Evolutionary conservation across 2,329 filamentous ascomycete genomes (phyloP), one percentile per base, ranked within the genome.

Genomic region (Cytospora schulzeri): DNA sequence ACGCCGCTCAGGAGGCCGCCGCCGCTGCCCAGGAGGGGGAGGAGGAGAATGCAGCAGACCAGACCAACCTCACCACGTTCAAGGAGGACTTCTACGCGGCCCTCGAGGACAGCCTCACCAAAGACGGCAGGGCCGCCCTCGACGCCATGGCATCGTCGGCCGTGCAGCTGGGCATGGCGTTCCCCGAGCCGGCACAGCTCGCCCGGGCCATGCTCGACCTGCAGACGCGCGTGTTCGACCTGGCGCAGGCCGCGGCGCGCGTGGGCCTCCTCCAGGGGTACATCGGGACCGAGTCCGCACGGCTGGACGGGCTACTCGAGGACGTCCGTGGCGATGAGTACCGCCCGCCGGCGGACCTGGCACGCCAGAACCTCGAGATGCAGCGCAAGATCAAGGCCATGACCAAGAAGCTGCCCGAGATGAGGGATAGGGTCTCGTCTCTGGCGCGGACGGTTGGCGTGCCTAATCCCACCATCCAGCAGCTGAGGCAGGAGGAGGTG

Each of bases 291-390:
- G 86, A 90, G 69, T 72, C 83, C 1, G 73, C 74, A 15, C 70
- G 71, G 4, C 73, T 81, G 15, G 72, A 76, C 15, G 62, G 68
- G 1, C 71, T 86, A 41, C 72, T 84, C 11, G 67, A 71, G 7
- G 76, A 80, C 14, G 73, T 88, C 4, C 75, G 76, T 28, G 73
- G 74, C 17, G 77, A 80, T 8, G 74, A 74, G 17, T 89, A 85
- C 70, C 81, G 84, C 19, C 83, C 85, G 0, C 76, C 86, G 0
- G 72, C 85, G 0, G 80, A 87, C 67, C 77, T 93, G 4, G 84
- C 86, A 14, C 86, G 87, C 68, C 84, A 89, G 68, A 94, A 92
- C n/a, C 81, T 88, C 4, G 89, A 95, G 58, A 85, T 90, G 76
- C 87, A 88, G 68, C 87, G 91, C 62, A 87, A 83, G 63, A 85